A percentile compares a stretch with the other conserved stretches of the same genome.
Evolutionary conservation across 768 basidiomycete species (phyloP).

Genomic region (Xanthoconium stramineum): DNA sequence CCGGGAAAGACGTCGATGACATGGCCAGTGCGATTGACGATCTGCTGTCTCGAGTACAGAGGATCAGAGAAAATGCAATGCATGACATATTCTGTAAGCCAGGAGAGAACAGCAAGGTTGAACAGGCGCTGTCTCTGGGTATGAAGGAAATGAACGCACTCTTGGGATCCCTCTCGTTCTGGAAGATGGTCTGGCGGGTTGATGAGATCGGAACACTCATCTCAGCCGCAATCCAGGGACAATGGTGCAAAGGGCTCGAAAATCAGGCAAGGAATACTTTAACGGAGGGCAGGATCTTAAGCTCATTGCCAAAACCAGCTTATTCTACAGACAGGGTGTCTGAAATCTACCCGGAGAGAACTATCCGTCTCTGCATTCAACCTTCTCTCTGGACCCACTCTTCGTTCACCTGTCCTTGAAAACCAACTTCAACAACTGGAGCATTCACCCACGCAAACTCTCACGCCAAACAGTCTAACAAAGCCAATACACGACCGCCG

Average conservation of each 20-base stretch:
- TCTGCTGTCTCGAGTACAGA: constrained; percentile 39
- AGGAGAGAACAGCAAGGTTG: constrained; percentile 19
- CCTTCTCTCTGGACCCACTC: constrained; percentile 36
- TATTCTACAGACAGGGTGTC: constrained; percentile 59
- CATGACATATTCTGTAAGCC: constrained; percentile 38
- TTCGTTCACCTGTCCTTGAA: constrained; percentile 53
- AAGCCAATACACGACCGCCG: constrained; percentile 50
- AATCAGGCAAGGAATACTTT: constrained; percentile 38
- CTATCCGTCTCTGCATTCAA: constrained; percentile 40
- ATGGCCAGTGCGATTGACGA: constrained; percentile 35
- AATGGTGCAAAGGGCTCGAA: constrained; percentile 48
- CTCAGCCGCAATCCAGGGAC: constrained; percentile 28
- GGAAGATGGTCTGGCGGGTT: constrained; percentile 38
- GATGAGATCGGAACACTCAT: constrained; percentile 39
- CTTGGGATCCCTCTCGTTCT: constrained; percentile 36
- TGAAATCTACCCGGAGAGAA: constrained; percentile 45
- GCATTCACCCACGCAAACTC: constrained; percentile 41
- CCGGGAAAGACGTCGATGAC: constrained; percentile 34
- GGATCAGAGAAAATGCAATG: constrained; percentile 35
- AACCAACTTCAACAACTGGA: constrained; percentile 57
- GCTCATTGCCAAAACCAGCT: constrained; percentile 40
- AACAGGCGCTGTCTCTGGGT: constrained; percentile 27
- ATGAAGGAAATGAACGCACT: constrained; percentile 29
- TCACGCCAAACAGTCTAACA: constrained; percentile 47
- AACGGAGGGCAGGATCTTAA: neutral